Evolutionary conservation across 2,329 filamentous ascomycete species (phyloP).

Genomic region (Talaromyces sp.): DNA sequence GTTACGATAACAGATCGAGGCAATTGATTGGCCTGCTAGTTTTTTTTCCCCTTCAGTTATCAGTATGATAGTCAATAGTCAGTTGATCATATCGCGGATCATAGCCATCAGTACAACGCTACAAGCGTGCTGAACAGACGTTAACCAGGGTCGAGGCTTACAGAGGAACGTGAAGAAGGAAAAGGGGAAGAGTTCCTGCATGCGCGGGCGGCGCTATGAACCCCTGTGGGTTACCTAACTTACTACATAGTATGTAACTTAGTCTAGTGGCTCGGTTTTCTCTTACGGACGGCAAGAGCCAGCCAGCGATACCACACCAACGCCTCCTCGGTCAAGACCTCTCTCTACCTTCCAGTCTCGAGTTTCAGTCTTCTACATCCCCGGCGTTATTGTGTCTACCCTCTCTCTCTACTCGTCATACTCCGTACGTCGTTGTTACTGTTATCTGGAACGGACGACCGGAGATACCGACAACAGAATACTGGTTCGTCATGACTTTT

Average conservation of each 20-base stretch:
- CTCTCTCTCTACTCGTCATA: not conserved
- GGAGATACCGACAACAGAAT: not conserved
- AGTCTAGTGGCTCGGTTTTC: not conserved
- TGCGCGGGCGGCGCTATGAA: not conserved
- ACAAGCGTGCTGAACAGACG: not conserved
- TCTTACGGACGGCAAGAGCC: not conserved
- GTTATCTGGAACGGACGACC: not conserved
- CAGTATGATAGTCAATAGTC: not conserved
- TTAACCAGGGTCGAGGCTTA: not conserved
- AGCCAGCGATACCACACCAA: slow-evolving; percentile 6
- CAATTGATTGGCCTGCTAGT: not conserved
- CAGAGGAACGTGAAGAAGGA: not conserved
- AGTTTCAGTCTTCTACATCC: not conserved
- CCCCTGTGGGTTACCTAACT: no score
- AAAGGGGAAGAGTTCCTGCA: slow-evolving; percentile 8
- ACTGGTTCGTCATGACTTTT: slow-evolving; percentile 15
- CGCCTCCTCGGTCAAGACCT: not conserved
- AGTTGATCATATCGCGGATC: not conserved
- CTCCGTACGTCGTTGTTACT: no score
- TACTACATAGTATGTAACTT: no score
- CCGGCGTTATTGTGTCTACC: not conserved
- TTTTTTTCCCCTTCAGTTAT: not conserved
- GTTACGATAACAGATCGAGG: not conserved
- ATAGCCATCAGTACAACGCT: no score
- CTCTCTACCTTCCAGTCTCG: not conserved